A percentile compares a stretch with the other conserved stretches of the same genome.
These are phyloP conservation scores for Fusarium staphyleae DNA, from an alignment of 2,329 filamentous ascomycete species.

Conservation along the genomic window DNA sequence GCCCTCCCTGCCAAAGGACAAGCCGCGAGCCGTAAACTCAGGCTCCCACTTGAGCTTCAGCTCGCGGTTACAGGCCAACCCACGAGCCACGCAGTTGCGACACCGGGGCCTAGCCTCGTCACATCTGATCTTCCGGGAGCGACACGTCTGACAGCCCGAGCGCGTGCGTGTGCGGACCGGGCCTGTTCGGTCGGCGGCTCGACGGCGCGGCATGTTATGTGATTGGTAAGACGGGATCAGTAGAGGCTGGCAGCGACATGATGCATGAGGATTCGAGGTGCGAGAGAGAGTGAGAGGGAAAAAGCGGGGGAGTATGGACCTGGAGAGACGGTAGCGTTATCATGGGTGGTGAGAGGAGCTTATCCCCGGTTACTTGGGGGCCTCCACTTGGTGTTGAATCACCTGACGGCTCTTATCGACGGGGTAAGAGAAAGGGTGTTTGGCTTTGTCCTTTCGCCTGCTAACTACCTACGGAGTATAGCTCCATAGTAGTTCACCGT, in stretches of 20 bases:
- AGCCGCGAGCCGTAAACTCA: constrained; percentile 37
- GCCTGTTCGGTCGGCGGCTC: constrained; percentile 16
- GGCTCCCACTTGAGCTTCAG: constrained; percentile 42
- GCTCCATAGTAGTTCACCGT: no score
- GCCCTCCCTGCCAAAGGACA: constrained; percentile 43
- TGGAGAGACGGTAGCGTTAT: neutral
- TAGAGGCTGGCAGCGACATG: neutral
- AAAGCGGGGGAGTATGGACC: constrained; percentile 22
- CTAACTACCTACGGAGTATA: no score
- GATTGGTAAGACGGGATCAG: constrained; percentile 1
- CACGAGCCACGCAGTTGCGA: constrained; percentile 27
- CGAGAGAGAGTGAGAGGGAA: constrained; percentile 1
- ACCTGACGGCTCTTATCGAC: constrained; percentile 11
- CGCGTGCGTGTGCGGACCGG: constrained; percentile 29
- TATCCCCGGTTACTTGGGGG: constrained; percentile 10
- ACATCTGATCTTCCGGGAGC: constrained; percentile 37
- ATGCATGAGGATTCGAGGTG: neutral
- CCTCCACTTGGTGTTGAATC: constrained; percentile 11
- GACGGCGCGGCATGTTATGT: constrained; percentile 26
- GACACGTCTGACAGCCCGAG: constrained; percentile 37
- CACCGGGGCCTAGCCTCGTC: constrained; percentile 35
- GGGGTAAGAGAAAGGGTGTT: neutral
- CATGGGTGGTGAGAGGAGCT: neutral
- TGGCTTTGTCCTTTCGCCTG: neutral
- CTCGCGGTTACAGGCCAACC: constrained; percentile 17